phyloP scores from a whole-genome alignment of 805 yeast species.

The Candida mattraensis region DNA sequence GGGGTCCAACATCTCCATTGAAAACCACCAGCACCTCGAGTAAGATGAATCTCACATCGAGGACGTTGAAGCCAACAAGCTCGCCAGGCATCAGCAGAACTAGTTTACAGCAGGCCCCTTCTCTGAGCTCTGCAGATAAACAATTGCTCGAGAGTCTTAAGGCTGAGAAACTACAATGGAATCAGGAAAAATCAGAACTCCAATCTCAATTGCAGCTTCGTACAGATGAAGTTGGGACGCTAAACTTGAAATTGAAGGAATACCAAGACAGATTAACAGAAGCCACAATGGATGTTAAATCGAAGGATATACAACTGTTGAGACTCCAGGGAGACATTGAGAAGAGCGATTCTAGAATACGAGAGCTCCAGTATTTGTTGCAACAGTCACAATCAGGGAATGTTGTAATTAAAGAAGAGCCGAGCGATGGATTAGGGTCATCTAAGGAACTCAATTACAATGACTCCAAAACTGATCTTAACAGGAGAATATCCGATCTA shows the following conservation, averaged over 20 bases:
- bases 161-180: slow-evolving; percentile 52
- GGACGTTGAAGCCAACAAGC: slow-evolving; percentile 24
- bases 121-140: slow-evolving; percentile 31
- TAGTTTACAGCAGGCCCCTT: slow-evolving; percentile 17
- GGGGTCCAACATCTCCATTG: slow-evolving; percentile 71
- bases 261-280: slow-evolving; percentile 52
- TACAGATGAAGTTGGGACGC: slow-evolving; percentile 31
- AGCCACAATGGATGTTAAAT: slow-evolving; percentile 52
- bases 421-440: slow-evolving; percentile 10
- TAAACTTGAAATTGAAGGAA: slow-evolving; percentile 39
- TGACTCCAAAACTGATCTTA: slow-evolving; percentile 26
- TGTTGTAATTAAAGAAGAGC: slow-evolving; percentile 16
- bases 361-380: slow-evolving; percentile 24
- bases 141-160: slow-evolving; percentile 52
- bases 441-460: slow-evolving; percentile 3
- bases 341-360: slow-evolving; percentile 46
- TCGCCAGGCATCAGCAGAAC: slow-evolving; percentile 18
- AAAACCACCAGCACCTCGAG: slow-evolving; percentile 33
- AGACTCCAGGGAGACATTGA: slow-evolving; percentile 64
- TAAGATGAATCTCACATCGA: slow-evolving; percentile 30
- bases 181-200: slow-evolving; percentile 33
- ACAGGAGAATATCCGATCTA: slow-evolving; percentile 34
- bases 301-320: slow-evolving; percentile 67
- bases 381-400: slow-evolving; percentile 15
- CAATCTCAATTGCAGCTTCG: slow-evolving; percentile 31